Evolutionary conservation across 2,329 filamentous ascomycete genomes (phyloP), one percentile per base, ranked within the genome.

Genomic region (Epicoccum nigrum): DNA sequence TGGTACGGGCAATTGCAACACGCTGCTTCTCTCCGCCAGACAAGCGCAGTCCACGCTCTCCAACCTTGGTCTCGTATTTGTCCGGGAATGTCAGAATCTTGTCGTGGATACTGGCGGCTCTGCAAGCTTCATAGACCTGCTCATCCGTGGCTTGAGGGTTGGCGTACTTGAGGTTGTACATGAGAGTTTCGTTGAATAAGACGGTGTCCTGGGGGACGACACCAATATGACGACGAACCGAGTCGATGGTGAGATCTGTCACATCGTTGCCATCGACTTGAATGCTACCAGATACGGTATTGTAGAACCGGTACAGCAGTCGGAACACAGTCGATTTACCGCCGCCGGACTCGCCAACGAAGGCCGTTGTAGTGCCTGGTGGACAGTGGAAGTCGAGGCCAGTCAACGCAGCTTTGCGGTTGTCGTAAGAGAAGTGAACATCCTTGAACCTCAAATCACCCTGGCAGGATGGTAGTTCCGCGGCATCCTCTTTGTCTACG

Each of bases 251-350:
- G 52, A 96, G 78, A 60, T 92, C 86, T 71, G 89, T 86, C 40
- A 97, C 89, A 68, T 97, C 86, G 53, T 86, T 83, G 7, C 88
- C 91, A 68, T 97, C 94, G 46, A 99, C 80, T 67, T 88, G 84
- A 50, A 97, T 96, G 65, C 81, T 85, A 28, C 94, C 94, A 43
- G 85, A 83, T 44, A 86, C 81, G 46, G 87, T 85, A 69, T 97
- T 95, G 79, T 97, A 99, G 75, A 97, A 99, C 15, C 94, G 89
- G 80, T 96, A 97, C 71, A 99, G 86, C 40, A 97, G 83, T 42
- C 94, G 88, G 79, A 99, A 97, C 20, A 99, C 84, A 0, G 94
- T 99, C 2, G 93, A 97, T 74, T 99, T 99, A 60, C 94, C 94
- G 52, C 94, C 94, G 37, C 94, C 94, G 25, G 93, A 97, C 73